Base-by-base conservation (phyloP, 2,329 filamentous ascomycete genomes). In the Whalleya microplaca region DNA sequence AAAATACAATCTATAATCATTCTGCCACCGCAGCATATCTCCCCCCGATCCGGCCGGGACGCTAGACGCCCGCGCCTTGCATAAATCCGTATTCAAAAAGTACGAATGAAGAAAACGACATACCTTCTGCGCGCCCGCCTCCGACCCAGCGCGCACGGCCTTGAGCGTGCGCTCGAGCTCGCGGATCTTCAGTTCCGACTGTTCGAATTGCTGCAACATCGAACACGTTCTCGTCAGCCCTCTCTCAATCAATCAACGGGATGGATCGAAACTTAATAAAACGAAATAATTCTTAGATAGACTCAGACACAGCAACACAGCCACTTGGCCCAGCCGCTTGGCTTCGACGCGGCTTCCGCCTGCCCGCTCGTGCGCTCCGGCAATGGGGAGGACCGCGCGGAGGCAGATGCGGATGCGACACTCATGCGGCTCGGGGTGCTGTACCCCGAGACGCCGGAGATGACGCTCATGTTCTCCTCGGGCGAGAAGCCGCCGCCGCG, bases 91-190 rank as follows among this genome's bases (percentile, higher is more conserved):
- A 50, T 50, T 20, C 37, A 52, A 23, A 23, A 29, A 29, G 45
- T 42, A 44, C 29, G 21, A 56, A 51, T 27, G 46, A 52, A 37
- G 44, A 53, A 56, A 56, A 52, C 4, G 50, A 77, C 80, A 56
- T 76, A 84, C 82, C 77, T 82, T 84, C 66, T 83, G 78, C 50
- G 77, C 78, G 23, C 78, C 77, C 37, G 76, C 75, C 42, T 76
- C 76, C 45, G 79, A 76, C 45, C 80, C 81, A 46, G 77, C 77
- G 55, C 82, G 78, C 12, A 78, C 76, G 37, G 78, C 75, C 65
- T 84, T 85, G 63, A 85, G 74, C 51, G 79, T 79, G 61, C 78
- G 76, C 66, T 84, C 81, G 40, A 85, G 71, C 53, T 85, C 82
- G 61, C 80, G 78, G 51, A 78, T 82, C 44, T 84, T 83, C 61